Base-by-base conservation (phyloP, 1,139 yeast species). In the Saccharomyces uvarum region DNA sequence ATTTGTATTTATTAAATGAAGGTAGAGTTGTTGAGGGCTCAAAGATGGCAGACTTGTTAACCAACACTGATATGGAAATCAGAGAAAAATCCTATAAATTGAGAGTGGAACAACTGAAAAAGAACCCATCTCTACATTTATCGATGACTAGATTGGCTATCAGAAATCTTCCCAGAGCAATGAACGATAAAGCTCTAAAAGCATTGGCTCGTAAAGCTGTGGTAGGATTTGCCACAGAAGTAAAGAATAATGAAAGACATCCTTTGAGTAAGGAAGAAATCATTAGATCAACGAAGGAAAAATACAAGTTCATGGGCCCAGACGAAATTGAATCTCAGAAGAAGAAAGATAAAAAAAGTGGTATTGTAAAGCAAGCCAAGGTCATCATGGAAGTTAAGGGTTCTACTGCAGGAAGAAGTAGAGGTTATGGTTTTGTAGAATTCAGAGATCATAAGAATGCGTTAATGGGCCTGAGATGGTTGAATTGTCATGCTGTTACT, bases 401-500 rank as follows among this genome's bases (percentile, higher is more conserved):
- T 1, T 78, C 95, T 13, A 88, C 86, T 47, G 72, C 80, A 32
- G 99, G 98, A 53, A 81, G 99, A 73, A 85, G 95, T 69, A 84
- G 98, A 75, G 99, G 99, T 57, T 93, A 91, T 65, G 99, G 99
- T 59, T 91, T 93, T 76, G 74, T 93, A 54, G 99, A 95, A 73
- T 90, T 80, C 71, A 83, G 93, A 73, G 96, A 91, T 70, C 99
- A 93, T 70, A 88, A 87, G 71, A 73, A 87, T 58, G 99, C 99
- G 1, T 78, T 93, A 60, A 91, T 91, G 97, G 98, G 96, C 4
- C 79, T 93, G 58, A 82, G 99, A 76, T 95, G 97, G 97, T 79
- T 93, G 70, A 93, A 93, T 73, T 97, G 96, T 2, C 97, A 93
- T 69, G 86, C 82, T 65, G 96, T 93, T 2, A 74, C 88, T 0